Conservation (phyloP, 2,329 filamentous ascomycete genomes). For the Pseudocercospora cruenta region DNA sequence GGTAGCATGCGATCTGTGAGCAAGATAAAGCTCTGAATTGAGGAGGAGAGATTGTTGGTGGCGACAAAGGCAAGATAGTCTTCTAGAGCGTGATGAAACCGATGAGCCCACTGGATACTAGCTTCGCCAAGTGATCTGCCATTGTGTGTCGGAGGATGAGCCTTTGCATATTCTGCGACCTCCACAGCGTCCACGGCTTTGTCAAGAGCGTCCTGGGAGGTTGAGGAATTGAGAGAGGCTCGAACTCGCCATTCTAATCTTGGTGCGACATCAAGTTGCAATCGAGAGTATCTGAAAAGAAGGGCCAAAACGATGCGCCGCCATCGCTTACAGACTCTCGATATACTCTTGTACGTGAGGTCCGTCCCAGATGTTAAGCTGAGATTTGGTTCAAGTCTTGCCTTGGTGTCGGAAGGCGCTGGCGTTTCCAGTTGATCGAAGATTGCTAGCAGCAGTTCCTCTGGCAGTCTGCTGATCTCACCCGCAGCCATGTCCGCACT, state of each 20-base stretch:
- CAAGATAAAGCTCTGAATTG: slow-evolving; percentile 53
- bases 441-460: slow-evolving; percentile 63
- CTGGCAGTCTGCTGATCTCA: slow-evolving; percentile 53
- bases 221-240: neutral
- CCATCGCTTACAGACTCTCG: slow-evolving; percentile 59
- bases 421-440: slow-evolving; percentile 57
- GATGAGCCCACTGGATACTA: slow-evolving; percentile 23
- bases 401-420: slow-evolving; percentile 53
- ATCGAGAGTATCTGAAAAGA: slow-evolving; percentile 61
- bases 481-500: neutral
- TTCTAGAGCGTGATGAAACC: slow-evolving; percentile 29
- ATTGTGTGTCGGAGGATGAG: neutral
- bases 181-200: neutral
- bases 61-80: slow-evolving; percentile 32
- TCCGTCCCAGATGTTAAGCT: slow-evolving; percentile 45
- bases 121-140: slow-evolving; percentile 2
- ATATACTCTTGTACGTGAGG: slow-evolving; percentile 55
- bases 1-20: slow-evolving; percentile 37
- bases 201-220: neutral
- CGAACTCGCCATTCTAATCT: slow-evolving; percentile 3
- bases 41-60: slow-evolving; percentile 18
- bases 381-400: slow-evolving; percentile 56
- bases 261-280: slow-evolving; percentile 34
- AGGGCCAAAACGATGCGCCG: slow-evolving; percentile 55
- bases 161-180: neutral